Evolutionary conservation across 768 basidiomycete genomes (phyloP).

Genomic region (Mycena olivaceomarginata): DNA sequence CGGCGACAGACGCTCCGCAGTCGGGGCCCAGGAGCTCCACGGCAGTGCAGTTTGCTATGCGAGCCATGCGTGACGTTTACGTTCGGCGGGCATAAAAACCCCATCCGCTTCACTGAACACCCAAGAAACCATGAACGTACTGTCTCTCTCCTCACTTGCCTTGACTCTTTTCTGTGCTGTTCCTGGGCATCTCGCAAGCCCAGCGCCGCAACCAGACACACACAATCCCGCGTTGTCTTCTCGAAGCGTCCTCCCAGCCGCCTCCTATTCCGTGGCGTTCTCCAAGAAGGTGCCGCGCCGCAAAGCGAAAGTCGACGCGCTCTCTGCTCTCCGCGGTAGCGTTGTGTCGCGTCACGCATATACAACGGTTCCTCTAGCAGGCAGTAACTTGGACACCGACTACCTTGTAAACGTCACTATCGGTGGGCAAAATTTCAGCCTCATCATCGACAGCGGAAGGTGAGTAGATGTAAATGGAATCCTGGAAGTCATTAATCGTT

Average conservation of each 20-base stretch:
- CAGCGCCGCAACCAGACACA: background rate
- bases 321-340: background rate
- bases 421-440: conserved; percentile 37
- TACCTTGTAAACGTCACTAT: conserved; percentile 33
- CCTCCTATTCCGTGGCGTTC: background rate
- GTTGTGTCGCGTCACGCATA: background rate
- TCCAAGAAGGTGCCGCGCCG: conserved; percentile 5
- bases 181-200: background rate
- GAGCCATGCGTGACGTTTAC: background rate
- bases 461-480: background rate
- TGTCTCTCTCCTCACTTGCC: background rate
- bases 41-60: background rate
- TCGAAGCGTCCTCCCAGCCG: background rate
- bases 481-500: background rate
- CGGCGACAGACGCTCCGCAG: no score
- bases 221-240: background rate
- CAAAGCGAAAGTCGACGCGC: background rate
- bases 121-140: background rate
- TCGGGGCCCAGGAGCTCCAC: no score
- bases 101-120: background rate
- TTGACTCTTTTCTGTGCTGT: background rate
- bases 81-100: background rate
- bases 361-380: background rate
- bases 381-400: background rate
- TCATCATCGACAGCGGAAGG: conserved; percentile 46